These are phyloP conservation scores for Epichloe gansuensis DNA, from an alignment of 2,329 filamentous ascomycete genomes.

Conservation along the genomic window DNA sequence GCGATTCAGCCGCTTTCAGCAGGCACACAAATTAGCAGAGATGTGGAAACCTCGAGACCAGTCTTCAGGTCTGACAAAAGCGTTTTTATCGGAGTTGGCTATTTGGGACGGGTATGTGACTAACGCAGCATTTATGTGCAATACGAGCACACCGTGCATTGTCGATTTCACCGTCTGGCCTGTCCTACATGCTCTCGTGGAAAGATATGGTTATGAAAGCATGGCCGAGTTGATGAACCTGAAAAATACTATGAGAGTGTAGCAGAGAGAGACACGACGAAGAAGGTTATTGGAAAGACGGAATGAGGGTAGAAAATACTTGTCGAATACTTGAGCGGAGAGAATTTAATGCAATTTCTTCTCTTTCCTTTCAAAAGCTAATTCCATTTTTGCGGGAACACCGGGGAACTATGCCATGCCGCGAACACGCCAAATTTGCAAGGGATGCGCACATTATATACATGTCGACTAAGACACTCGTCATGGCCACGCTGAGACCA, in stretches of 20 bases:
- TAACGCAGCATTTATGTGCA: neutral
- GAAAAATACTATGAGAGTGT: conserved; percentile 26
- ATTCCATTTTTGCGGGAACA: too few species aligned
- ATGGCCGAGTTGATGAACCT: conserved; percentile 21
- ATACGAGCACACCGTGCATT: neutral
- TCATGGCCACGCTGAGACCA: too few species aligned
- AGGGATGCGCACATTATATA: neutral
- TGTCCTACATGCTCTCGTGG: conserved; percentile 34
- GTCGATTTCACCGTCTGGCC: conserved; percentile 48
- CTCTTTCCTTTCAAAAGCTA: too few species aligned
- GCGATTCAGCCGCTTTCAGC: conserved; percentile 30
- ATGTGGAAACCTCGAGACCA: conserved; percentile 1
- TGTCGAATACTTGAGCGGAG: neutral
- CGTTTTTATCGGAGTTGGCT: conserved; percentile 22
- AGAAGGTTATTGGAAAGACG: conserved; percentile 12
- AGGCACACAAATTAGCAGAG: conserved; percentile 22
- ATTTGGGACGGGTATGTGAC: conserved; percentile 28
- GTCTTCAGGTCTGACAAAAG: conserved; percentile 5
- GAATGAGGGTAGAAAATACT: neutral
- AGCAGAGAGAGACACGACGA: conserved; percentile 12
- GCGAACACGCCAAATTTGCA: too few species aligned
- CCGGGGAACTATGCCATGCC: too few species aligned
- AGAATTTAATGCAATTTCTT: neutral
- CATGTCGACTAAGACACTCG: too few species aligned
- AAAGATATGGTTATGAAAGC: conserved; percentile 18